Evolutionary conservation across 2,329 filamentous ascomycete species (phyloP).

Genomic region (Fusarium floridanum): DNA sequence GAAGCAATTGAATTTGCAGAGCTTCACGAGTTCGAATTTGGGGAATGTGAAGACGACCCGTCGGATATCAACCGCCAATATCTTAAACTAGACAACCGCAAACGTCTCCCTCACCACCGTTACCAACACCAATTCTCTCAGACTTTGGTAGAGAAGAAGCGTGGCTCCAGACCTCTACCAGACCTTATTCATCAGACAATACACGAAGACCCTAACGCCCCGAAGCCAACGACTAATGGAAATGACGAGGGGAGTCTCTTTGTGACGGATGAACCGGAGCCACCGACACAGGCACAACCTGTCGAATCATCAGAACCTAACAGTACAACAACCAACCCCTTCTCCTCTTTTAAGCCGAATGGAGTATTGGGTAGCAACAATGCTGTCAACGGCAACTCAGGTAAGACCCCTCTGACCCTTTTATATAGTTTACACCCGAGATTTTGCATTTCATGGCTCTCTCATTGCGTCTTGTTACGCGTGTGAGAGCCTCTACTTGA

Average conservation of each 20-base stretch:
- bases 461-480: constrained; percentile 16
- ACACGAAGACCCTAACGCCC: constrained; percentile 54
- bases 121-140: constrained; percentile 69
- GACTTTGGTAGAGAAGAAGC: constrained; percentile 71
- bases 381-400: constrained; percentile 34
- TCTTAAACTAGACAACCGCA: constrained; percentile 60
- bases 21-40: constrained; percentile 67
- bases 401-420: constrained; percentile 39
- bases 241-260: constrained; percentile 48
- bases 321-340: constrained; percentile 21
- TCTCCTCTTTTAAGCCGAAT: constrained; percentile 25
- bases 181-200: constrained; percentile 69
- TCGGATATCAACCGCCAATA: constrained; percentile 55
- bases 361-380: constrained; percentile 18
- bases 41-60: constrained; percentile 51
- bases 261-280: constrained; percentile 34
- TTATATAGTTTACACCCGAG: constrained; percentile 41
- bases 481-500: constrained; percentile 25
- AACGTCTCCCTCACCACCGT: constrained; percentile 61
- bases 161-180: constrained; percentile 63
- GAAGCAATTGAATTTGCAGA: constrained; percentile 76
- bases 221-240: constrained; percentile 28
- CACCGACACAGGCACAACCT: constrained; percentile 18
- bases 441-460: constrained; percentile 40
- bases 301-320: constrained; percentile 16